These are phyloP conservation scores for Cutaneotrichosporon arboriforme DNA, from an alignment of 1,284 basidiomycete species.

Conservation along the genomic window DNA sequence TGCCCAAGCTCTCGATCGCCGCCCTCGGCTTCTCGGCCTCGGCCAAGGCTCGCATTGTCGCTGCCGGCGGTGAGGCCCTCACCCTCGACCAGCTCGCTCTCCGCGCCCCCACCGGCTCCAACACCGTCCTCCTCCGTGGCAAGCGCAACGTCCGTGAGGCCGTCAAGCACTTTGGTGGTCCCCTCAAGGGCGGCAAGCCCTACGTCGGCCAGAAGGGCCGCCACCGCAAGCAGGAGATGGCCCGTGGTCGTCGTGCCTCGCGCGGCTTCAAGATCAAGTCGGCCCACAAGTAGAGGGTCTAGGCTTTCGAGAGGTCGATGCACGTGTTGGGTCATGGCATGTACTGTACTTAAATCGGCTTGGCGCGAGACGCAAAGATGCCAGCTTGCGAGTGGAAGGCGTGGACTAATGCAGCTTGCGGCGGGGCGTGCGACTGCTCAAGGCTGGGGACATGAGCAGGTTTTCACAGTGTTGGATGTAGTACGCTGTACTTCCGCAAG, in stretches of 20 bases:
- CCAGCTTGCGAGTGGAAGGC: no score
- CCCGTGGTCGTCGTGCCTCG: slow-evolving; percentile 70
- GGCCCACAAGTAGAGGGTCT: slow-evolving; percentile 41
- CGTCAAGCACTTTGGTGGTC: slow-evolving; percentile 84
- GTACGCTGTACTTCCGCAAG: no score
- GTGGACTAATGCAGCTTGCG: no score
- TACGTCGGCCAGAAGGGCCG: slow-evolving; percentile 90
- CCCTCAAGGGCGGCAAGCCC: slow-evolving; percentile 42
- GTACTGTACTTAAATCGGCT: no score
- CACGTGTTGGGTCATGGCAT: no score
- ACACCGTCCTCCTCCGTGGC: slow-evolving; percentile 70
- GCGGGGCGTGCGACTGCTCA: no score
- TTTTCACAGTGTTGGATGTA: no score
- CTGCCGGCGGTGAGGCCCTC: slow-evolving; percentile 88
- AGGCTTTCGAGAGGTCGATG: background rate
- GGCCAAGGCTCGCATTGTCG: slow-evolving; percentile 90
- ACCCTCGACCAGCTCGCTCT: slow-evolving; percentile 96
- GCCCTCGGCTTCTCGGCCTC: slow-evolving; percentile 91
- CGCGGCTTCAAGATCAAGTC: slow-evolving; percentile 50
- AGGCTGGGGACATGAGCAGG: no score
- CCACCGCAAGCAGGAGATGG: slow-evolving; percentile 77
- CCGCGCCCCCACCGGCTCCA: slow-evolving; percentile 87
- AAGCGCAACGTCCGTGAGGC: slow-evolving; percentile 90
- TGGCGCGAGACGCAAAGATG: no score
- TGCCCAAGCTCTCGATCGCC: slow-evolving; percentile 90